Evolutionary conservation across 148 eudicot species (phyloP).

Genomic region (Nepenthes mirabilis): DNA sequence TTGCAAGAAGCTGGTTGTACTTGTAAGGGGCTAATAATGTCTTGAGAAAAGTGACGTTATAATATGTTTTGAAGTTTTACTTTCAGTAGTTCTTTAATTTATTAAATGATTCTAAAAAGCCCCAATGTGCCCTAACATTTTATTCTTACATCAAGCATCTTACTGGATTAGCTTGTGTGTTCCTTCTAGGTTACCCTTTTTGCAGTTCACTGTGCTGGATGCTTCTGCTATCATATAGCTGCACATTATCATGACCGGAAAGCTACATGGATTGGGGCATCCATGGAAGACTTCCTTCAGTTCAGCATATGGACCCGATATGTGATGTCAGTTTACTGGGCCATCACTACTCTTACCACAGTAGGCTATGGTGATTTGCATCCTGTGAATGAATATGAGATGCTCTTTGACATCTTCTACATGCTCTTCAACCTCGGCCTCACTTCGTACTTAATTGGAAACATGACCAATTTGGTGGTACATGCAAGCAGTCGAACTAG

Average conservation of each 20-base stretch:
- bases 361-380: slow-evolving; percentile 85
- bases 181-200: slow-evolving; percentile 64
- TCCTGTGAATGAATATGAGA: slow-evolving; percentile 54
- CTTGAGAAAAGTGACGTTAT: no score
- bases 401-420: slow-evolving; percentile 52
- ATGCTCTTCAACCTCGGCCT: slow-evolving; percentile 82
- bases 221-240: slow-evolving; percentile 51
- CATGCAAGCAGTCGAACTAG: slow-evolving; percentile 61
- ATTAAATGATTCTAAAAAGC: no score
- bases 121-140: no score
- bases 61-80: no score
- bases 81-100: no score
- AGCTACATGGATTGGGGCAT: slow-evolving; percentile 51
- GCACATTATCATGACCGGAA: slow-evolving; percentile 27
- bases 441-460: slow-evolving; percentile 68
- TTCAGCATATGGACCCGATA: slow-evolving; percentile 34
- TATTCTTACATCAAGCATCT: neutral
- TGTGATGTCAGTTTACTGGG: slow-evolving; percentile 65
- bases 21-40: no score
- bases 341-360: slow-evolving; percentile 65
- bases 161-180: neutral
- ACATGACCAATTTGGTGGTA: slow-evolving; percentile 87
- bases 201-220: slow-evolving; percentile 59
- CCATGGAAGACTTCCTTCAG: slow-evolving; percentile 21
- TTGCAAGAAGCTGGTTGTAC: no score